Conservation (phyloP, 768 basidiomycete species). For the Mrakia hoshinonis region DNA sequence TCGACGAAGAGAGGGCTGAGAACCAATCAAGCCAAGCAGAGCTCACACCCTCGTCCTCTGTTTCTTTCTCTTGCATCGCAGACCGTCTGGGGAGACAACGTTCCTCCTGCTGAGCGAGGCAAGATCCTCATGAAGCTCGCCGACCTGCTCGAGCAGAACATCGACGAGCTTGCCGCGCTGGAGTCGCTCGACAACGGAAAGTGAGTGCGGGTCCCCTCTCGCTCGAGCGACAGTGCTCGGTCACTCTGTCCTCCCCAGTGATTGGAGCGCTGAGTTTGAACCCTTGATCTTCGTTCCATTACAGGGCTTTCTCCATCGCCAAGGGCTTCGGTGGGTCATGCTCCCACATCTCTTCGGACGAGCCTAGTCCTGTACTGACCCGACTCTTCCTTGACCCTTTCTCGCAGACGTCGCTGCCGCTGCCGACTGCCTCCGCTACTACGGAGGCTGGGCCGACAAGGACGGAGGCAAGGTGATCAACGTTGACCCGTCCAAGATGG, state of each 20-base stretch:
- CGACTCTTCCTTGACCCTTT: too few relatives aligned
- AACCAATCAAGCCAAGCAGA: neutral
- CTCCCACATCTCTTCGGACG: too few relatives aligned
- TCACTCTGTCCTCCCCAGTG: too few relatives aligned
- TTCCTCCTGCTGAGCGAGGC: constrained; percentile 22
- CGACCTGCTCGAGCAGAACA: constrained; percentile 29
- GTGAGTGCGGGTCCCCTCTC: neutral
- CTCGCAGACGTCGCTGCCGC: constrained; percentile 34
- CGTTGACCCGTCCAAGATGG: constrained; percentile 51
- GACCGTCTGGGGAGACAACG: constrained; percentile 29
- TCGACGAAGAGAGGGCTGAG: neutral
- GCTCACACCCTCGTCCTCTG: too few relatives aligned
- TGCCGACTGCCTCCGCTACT: constrained; percentile 51
- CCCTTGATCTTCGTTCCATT: neutral
- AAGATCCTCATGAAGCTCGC: constrained; percentile 33
- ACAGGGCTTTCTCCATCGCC: constrained; percentile 26
- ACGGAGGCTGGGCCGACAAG: constrained; percentile 65
- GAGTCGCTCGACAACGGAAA: constrained; percentile 29
- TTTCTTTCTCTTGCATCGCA: neutral
- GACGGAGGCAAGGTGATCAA: constrained; percentile 51
- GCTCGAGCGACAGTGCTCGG: too few relatives aligned
- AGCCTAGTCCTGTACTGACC: too few relatives aligned
- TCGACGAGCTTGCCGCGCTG: constrained; percentile 22
- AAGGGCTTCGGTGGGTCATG: constrained; percentile 30
- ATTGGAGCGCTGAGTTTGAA: too few relatives aligned